A percentile compares a stretch with the other conserved stretches of the same genome.
Conservation (phyloP, 2,329 filamentous ascomycete genomes). For the Xylaria arbuscula region DNA sequence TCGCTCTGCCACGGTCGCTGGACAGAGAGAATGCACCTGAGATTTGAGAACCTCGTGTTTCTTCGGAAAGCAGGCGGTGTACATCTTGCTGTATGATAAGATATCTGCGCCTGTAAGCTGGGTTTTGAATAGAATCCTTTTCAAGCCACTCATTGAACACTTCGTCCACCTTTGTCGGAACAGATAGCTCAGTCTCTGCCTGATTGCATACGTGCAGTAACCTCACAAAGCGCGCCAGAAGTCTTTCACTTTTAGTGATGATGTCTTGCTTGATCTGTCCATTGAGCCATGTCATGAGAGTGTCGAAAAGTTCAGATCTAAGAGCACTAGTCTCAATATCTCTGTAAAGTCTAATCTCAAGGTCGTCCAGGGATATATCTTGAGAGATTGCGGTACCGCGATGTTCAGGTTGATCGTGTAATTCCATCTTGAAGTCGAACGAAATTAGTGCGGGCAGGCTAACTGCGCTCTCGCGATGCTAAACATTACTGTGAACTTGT, state of each 20-base stretch:
- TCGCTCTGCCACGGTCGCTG: neutral
- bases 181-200: constrained; percentile 32
- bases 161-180: constrained; percentile 33
- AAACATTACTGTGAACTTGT: neutral
- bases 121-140: constrained; percentile 38
- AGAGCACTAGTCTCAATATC: constrained; percentile 9
- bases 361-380: constrained; percentile 33
- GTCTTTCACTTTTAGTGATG: constrained; percentile 34
- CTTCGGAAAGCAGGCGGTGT: constrained; percentile 33
- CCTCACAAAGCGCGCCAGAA: constrained; percentile 40
- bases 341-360: constrained; percentile 33
- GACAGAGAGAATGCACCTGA: neutral
- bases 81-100: constrained; percentile 45
- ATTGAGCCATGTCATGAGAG: constrained; percentile 46
- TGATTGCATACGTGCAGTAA: constrained; percentile 37
- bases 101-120: constrained; percentile 45
- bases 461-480: neutral
- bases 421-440: constrained; percentile 40
- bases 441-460: neutral
- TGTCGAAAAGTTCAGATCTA: constrained; percentile 35
- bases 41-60: neutral
- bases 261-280: constrained; percentile 44
- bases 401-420: constrained; percentile 8
- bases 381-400: constrained; percentile 32
- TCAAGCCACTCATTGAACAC: constrained; percentile 44